These are phyloP conservation scores for Xanthoconium stramineum DNA, from an alignment of 768 basidiomycete genomes.

Conservation along the genomic window DNA sequence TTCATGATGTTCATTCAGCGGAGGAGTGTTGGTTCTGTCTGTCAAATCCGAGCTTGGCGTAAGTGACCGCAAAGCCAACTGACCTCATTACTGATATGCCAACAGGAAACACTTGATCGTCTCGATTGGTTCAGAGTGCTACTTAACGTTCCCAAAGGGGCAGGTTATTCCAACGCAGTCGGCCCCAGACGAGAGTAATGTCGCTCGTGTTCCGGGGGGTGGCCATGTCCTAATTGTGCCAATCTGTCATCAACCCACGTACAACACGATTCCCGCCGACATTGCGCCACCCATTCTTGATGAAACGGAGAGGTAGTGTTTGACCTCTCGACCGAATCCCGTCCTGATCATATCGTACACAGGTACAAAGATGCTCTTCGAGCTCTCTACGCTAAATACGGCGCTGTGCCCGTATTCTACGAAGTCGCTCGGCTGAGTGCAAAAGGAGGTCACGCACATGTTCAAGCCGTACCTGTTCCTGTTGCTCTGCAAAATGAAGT, in stretches of 20 bases:
- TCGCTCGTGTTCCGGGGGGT: conserved; percentile 75
- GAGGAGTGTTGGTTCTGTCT: conserved; percentile 99
- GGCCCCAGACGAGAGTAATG: conserved; percentile 38
- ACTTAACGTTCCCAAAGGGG: conserved; percentile 94
- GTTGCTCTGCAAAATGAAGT: conserved; percentile 56
- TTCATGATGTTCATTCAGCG: conserved; percentile 42
- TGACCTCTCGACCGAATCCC: neutral
- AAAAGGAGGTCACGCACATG: conserved; percentile 92
- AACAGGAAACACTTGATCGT: conserved; percentile 92
- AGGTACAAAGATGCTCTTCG: conserved; percentile 81
- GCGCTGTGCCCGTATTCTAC: conserved; percentile 70
- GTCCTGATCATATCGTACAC: neutral
- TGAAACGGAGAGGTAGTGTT: conserved; percentile 70
- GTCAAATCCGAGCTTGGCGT: conserved; percentile 90
- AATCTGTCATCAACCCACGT: conserved; percentile 91
- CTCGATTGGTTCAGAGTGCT: conserved; percentile 89
- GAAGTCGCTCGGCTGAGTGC: conserved; percentile 82
- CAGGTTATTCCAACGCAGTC: conserved; percentile 85
- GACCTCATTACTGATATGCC: conserved; percentile 2
- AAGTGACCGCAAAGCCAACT: conserved; percentile 28
- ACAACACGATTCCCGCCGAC: conserved; percentile 75
- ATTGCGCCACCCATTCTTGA: conserved; percentile 69
- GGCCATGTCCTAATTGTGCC: conserved; percentile 94
- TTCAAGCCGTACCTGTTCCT: conserved; percentile 83
- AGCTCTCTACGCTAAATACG: conserved; percentile 67